Evolutionary conservation across 2,329 filamentous ascomycete genomes (phyloP).

Genomic region (Pseudogymnoascus sp.): DNA sequence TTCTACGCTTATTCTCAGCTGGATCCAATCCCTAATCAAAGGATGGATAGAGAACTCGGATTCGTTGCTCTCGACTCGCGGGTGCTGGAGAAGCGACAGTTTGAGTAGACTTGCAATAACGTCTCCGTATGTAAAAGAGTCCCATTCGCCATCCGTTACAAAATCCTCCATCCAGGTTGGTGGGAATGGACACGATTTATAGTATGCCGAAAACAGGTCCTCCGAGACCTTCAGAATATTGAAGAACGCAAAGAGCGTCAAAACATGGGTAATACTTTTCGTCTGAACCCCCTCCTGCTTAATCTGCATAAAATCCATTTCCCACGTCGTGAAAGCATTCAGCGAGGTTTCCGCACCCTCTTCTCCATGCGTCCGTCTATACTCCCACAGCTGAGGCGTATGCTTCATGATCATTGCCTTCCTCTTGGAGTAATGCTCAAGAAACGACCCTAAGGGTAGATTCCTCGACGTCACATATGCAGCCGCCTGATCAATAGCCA

Average conservation of each 20-base stretch:
- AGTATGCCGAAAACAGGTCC: slow-evolving; percentile 17
- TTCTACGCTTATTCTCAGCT: slow-evolving; percentile 13
- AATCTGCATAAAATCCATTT: slow-evolving; percentile 22
- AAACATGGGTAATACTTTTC: slow-evolving; percentile 13
- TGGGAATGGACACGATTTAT: not conserved
- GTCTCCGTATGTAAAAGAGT: slow-evolving; percentile 16
- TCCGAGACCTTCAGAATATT: slow-evolving; percentile 20
- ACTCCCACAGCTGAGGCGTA: slow-evolving; percentile 17
- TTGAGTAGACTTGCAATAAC: slow-evolving; percentile 15
- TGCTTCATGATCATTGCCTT: slow-evolving; percentile 16
- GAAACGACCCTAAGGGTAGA: slow-evolving; percentile 18
- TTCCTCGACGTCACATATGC: slow-evolving; percentile 22
- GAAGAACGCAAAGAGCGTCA: slow-evolving; percentile 21
- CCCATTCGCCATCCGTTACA: slow-evolving; percentile 15
- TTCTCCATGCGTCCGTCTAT: slow-evolving; percentile 13
- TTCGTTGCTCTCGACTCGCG: slow-evolving; percentile 2
- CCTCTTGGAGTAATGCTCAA: slow-evolving; percentile 15
- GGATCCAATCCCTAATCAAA: slow-evolving; percentile 20
- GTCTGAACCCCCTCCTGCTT: slow-evolving; percentile 6
- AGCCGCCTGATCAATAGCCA: slow-evolving; percentile 25
- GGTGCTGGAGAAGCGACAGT: slow-evolving; percentile 19
- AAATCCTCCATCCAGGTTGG: slow-evolving; percentile 13
- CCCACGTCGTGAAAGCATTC: slow-evolving; percentile 24
- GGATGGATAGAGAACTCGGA: slow-evolving; percentile 20
- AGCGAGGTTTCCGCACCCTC: slow-evolving; percentile 14